phyloP scores from a whole-genome alignment of 2,329 filamentous ascomycete genomes.

The Fusarium nurragi region DNA sequence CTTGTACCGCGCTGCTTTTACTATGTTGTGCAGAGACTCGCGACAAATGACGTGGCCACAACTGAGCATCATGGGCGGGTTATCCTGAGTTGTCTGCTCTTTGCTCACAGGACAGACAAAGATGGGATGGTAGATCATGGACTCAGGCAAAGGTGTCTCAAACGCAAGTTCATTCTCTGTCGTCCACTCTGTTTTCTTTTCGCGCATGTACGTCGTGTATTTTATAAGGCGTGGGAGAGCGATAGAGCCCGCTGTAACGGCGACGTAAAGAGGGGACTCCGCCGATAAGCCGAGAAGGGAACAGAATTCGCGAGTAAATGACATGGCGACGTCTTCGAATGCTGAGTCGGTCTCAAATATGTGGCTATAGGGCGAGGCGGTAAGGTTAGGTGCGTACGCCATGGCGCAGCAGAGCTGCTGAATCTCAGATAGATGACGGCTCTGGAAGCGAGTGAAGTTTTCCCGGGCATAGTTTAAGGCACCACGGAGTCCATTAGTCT shows the following conservation, averaged over 20 bases:
- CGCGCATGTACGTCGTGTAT: slow-evolving; percentile 84
- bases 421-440: slow-evolving; percentile 80
- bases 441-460: slow-evolving; percentile 79
- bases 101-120: slow-evolving; percentile 98
- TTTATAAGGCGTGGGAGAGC: slow-evolving; percentile 90
- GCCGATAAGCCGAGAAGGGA: slow-evolving; percentile 88
- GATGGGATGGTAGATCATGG: slow-evolving; percentile 87
- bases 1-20: slow-evolving; percentile 85
- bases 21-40: slow-evolving; percentile 81
- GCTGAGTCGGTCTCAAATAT: slow-evolving; percentile 79
- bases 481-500: slow-evolving; percentile 63
- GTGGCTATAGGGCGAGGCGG: slow-evolving; percentile 78
- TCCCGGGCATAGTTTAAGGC: slow-evolving; percentile 80
- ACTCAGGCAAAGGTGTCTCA: slow-evolving; percentile 68
- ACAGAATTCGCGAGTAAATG: slow-evolving; percentile 95
- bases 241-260: slow-evolving; percentile 90
- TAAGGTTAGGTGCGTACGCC: slow-evolving; percentile 79
- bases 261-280: slow-evolving; percentile 91
- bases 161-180: slow-evolving; percentile 89
- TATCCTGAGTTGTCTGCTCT: slow-evolving; percentile 90
- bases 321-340: slow-evolving; percentile 85
- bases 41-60: slow-evolving; percentile 94
- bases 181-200: slow-evolving; percentile 94
- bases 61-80: slow-evolving; percentile 96
- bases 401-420: slow-evolving; percentile 83